These are phyloP conservation scores for Kwoniella dendrophila DNA, from an alignment of 768 basidiomycete species.

Conservation along the genomic window DNA sequence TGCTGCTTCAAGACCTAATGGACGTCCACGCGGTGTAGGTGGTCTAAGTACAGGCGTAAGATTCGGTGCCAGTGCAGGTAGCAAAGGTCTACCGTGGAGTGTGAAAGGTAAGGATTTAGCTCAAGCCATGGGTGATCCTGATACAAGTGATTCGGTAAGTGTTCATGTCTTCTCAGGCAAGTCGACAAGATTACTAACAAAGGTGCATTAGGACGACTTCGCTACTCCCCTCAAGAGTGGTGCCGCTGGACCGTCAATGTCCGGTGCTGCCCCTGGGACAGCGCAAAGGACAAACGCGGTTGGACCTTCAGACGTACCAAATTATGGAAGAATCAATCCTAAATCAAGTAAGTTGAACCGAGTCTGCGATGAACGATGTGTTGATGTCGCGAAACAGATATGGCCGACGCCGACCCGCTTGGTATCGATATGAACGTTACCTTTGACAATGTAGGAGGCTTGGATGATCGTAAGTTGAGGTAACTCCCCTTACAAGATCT, in stretches of 20 bases:
- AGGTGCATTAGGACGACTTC: conserved; percentile 40
- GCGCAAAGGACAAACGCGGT: conserved; percentile 74
- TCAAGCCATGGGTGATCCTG: conserved; percentile 48
- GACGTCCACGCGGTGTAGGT: conserved; percentile 24
- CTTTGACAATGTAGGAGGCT: conserved; percentile 93
- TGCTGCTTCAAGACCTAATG: conserved; percentile 23
- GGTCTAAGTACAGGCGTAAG: conserved; percentile 27
- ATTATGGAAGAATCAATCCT: conserved; percentile 35
- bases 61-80: conserved; percentile 28
- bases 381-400: conserved; percentile 59
- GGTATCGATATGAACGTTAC: conserved; percentile 91
- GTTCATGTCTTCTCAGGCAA: background rate
- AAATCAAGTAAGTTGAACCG: conserved; percentile 27
- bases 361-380: conserved; percentile 4
- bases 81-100: conserved; percentile 34
- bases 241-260: conserved; percentile 59
- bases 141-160: conserved; percentile 46
- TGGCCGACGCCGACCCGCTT: conserved; percentile 93
- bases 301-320: conserved; percentile 53
- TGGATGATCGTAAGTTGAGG: conserved; percentile 77
- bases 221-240: conserved; percentile 26
- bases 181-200: no score
- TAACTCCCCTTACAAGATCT: background rate
- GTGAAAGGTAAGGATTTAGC: conserved; percentile 43
- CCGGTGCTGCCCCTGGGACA: conserved; percentile 58